A percentile compares a stretch with the other conserved stretches of the same genome.
Conservation (phyloP, 1,284 basidiomycete species). For the Flammula alnicola region DNA sequence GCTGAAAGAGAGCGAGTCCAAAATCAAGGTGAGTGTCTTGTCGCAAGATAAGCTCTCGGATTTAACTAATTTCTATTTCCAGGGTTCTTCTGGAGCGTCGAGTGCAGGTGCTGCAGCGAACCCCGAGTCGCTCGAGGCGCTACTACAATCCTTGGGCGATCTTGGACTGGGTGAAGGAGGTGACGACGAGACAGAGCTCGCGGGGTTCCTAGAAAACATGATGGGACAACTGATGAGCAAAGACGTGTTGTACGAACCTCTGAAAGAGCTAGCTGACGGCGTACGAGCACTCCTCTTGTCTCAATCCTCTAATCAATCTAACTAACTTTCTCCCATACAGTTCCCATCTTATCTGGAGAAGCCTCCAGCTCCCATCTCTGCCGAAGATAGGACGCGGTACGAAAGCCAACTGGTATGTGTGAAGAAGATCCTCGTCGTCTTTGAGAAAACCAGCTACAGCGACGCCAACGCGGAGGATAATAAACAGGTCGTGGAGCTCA, state of each 20-base stretch:
- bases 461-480: slow-evolving; percentile 63
- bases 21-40: slow-evolving; percentile 41
- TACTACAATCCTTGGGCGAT: slow-evolving; percentile 53
- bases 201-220: slow-evolving; percentile 86
- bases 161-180: slow-evolving; percentile 41
- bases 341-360: slow-evolving; percentile 82
- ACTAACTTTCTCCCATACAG: slow-evolving; percentile 42
- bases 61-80: slow-evolving; percentile 11
- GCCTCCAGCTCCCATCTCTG: slow-evolving; percentile 52
- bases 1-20: slow-evolving; percentile 74
- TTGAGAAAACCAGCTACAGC: slow-evolving; percentile 70
- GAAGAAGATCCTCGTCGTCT: slow-evolving; percentile 70
- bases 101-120: slow-evolving; percentile 18
- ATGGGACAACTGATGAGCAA: slow-evolving; percentile 95
- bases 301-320: not conserved
- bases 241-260: slow-evolving; percentile 90
- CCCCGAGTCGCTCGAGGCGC: slow-evolving; percentile 50
- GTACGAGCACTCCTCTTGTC: slow-evolving; percentile 43
- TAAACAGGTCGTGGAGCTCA: slow-evolving; percentile 66
- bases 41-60: not conserved
- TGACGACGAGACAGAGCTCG: slow-evolving; percentile 49
- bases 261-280: slow-evolving; percentile 88
- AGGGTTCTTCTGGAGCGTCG: slow-evolving; percentile 36
- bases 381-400: slow-evolving; percentile 74
- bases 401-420: slow-evolving; percentile 71